A percentile compares a stretch with the other conserved stretches of the same genome.
Evolutionary conservation across 768 basidiomycete species (phyloP).

Genomic region (Amanita polypyramis): DNA sequence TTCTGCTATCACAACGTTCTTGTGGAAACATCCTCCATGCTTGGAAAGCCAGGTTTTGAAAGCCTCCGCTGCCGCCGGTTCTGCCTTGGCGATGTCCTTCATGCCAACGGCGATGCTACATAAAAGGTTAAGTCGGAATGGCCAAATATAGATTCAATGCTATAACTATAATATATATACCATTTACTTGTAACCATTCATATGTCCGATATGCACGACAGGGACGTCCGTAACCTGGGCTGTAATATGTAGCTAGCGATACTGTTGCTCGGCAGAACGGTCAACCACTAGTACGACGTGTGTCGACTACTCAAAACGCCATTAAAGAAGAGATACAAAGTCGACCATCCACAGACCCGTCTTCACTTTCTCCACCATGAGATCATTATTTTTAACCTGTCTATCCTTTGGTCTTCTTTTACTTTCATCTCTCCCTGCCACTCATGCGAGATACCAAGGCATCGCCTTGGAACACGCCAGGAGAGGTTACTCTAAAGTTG

Average conservation of each 20-base stretch:
- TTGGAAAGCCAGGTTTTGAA: slow-evolving; percentile 19
- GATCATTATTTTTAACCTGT: not conserved
- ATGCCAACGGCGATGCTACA: not conserved
- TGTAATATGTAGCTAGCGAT: no score
- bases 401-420: not conserved
- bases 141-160: not conserved
- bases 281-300: no score
- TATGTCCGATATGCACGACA: no score
- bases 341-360: no score
- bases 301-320: no score
- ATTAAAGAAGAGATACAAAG: not conserved
- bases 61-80: slow-evolving; percentile 10
- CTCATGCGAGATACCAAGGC: not conserved
- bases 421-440: not conserved
- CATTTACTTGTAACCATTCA: no score
- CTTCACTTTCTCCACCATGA: not conserved
- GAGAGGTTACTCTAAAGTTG: slow-evolving; percentile 17
- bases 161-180: no score
- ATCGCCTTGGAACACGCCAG: not conserved
- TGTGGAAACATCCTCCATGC: slow-evolving; percentile 1
- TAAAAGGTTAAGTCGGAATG: not conserved
- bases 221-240: not conserved
- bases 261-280: no score
- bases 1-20: not conserved
- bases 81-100: slow-evolving; percentile 8